These are phyloP conservation scores for Cryptococcus sp. DNA, from an alignment of 1,284 basidiomycete species.

Conservation along the genomic window DNA sequence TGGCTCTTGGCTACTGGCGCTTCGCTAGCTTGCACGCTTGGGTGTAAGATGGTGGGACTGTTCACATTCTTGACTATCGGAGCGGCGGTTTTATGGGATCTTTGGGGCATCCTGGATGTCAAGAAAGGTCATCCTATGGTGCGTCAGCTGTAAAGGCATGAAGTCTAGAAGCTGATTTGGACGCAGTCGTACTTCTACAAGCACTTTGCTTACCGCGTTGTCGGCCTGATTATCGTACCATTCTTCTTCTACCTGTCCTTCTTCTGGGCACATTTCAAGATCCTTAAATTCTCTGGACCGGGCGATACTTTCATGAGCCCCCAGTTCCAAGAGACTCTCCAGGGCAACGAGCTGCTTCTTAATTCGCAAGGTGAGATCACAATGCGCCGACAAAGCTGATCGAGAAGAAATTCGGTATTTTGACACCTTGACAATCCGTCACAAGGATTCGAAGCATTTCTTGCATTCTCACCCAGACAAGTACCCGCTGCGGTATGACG, in stretches of 20 bases:
- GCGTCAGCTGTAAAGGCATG: conserved; percentile 35
- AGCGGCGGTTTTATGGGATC: conserved; percentile 84
- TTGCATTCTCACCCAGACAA: conserved; percentile 88
- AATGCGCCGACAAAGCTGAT: background rate
- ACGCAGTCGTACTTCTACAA: conserved; percentile 66
- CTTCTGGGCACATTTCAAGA: conserved; percentile 94
- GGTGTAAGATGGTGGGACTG: conserved; percentile 97
- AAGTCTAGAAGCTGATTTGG: conserved; percentile 1
- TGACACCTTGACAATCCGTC: conserved; percentile 82
- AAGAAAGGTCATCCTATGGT: conserved; percentile 77
- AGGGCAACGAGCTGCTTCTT: conserved; percentile 86
- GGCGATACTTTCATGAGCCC: conserved; percentile 98
- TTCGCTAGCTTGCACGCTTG: conserved; percentile 92
- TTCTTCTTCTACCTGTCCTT: conserved; percentile 89
- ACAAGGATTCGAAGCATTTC: conserved; percentile 90
- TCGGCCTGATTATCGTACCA: conserved; percentile 86
- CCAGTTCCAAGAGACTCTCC: conserved; percentile 93
- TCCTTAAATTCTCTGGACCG: conserved; percentile 86
- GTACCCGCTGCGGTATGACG: conserved; percentile 93
- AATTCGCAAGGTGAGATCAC: conserved; percentile 74
- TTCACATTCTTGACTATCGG: conserved; percentile 90
- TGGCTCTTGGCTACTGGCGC: conserved; percentile 91
- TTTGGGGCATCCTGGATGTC: conserved; percentile 93
- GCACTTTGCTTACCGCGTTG: conserved; percentile 82
- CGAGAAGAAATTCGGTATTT: conserved; percentile 86